Percentiles rank a stretch among this genome's conserved stretches.
phyloP scores from a whole-genome alignment of 2,329 filamentous ascomycete genomes.

The Cadophora sp. region DNA sequence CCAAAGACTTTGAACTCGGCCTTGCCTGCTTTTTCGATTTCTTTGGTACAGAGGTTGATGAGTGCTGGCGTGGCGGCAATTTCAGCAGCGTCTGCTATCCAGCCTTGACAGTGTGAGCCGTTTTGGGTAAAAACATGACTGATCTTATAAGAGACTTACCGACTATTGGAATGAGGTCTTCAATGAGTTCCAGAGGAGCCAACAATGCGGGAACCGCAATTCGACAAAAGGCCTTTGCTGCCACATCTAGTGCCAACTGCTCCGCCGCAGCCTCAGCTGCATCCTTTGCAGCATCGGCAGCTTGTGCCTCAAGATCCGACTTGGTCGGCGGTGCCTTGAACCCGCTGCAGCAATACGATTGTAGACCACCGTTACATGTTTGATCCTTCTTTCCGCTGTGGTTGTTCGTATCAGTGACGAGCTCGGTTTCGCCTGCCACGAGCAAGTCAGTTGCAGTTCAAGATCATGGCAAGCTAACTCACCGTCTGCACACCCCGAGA shows the following conservation, averaged over 20 bases:
- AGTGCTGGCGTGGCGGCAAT: slow-evolving; percentile 43
- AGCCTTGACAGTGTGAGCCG: background rate
- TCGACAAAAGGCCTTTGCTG: slow-evolving; percentile 46
- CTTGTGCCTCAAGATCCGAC: slow-evolving; percentile 23
- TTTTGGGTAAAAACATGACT: too few relatives aligned
- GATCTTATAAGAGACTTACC: background rate
- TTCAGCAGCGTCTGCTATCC: slow-evolving; percentile 25
- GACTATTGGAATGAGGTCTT: background rate
- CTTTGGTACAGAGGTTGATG: slow-evolving; percentile 43
- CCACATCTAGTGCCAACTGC: slow-evolving; percentile 43
- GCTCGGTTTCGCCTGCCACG: slow-evolving; percentile 40
- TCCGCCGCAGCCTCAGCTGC: slow-evolving; percentile 41
- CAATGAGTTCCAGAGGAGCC: background rate
- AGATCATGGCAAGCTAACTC: background rate
- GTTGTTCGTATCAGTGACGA: slow-evolving; percentile 43
- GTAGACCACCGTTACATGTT: slow-evolving; percentile 42
- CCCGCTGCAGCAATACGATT: slow-evolving; percentile 43
- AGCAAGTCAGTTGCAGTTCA: background rate
- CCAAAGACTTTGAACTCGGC: slow-evolving; percentile 42
- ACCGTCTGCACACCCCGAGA: slow-evolving; percentile 38
- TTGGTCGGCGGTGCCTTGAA: slow-evolving; percentile 40
- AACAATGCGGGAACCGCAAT: slow-evolving; percentile 44
- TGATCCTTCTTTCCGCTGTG: slow-evolving; percentile 43
- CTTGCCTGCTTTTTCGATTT: slow-evolving; percentile 45
- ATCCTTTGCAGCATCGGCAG: slow-evolving; percentile 38